phyloP scores from a whole-genome alignment of 495 filamentous ascomycete genomes.

The Talaromyces liani region DNA sequence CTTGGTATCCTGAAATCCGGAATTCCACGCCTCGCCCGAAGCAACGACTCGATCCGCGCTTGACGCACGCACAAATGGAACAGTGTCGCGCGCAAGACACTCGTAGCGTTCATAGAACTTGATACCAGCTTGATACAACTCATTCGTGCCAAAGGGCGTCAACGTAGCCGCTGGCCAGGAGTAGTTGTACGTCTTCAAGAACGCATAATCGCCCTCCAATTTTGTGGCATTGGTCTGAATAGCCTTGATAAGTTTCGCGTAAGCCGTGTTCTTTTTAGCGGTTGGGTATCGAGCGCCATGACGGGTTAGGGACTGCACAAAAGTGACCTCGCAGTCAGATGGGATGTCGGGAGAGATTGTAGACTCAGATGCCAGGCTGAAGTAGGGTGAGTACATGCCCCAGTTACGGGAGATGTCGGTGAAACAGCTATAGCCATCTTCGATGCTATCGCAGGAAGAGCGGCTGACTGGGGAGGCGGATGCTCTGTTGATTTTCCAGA shows the following conservation, averaged over 20 bases:
- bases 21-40: constrained; percentile 54
- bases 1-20: constrained; percentile 51
- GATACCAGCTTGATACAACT: constrained; percentile 58
- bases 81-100: constrained; percentile 31
- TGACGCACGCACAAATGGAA: constrained; percentile 55
- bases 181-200: constrained; percentile 55
- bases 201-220: constrained; percentile 45
- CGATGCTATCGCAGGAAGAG: not conserved
- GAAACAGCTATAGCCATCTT: not conserved
- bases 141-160: constrained; percentile 52
- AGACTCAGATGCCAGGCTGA: not conserved
- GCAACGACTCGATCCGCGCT: constrained; percentile 55
- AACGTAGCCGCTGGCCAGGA: constrained; percentile 57
- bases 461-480: not conserved
- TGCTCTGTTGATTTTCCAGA: not conserved
- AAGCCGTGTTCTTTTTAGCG: constrained; percentile 36
- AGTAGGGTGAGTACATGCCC: constrained; percentile 2
- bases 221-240: constrained; percentile 41
- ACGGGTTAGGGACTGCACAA: constrained; percentile 58
- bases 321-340: constrained; percentile 49
- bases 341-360: constrained; percentile 26
- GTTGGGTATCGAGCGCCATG: constrained; percentile 70
- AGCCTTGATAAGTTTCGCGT: constrained; percentile 40
- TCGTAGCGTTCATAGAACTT: constrained; percentile 56
- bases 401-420: not conserved